Evolutionary conservation across 208 protist genomes (phyloP).

Genomic region (Trypanosoma scelopori): DNA sequence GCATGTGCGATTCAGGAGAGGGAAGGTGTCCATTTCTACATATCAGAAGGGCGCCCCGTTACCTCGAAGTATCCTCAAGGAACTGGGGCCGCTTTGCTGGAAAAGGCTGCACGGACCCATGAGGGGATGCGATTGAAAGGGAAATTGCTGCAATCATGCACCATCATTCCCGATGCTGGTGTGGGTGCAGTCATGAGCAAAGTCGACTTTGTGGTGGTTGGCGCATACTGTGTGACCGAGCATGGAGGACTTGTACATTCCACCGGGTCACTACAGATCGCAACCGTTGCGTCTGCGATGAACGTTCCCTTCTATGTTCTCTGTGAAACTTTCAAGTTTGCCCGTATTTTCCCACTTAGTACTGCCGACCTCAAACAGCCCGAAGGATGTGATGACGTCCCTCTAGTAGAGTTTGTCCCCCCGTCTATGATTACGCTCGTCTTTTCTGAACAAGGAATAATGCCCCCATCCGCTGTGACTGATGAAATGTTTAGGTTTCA

Average conservation of each 20-base stretch:
- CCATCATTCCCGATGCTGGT: slow-evolving; percentile 88
- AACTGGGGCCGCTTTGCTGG: slow-evolving; percentile 49
- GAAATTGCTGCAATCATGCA: slow-evolving; percentile 63
- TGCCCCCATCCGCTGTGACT: slow-evolving; percentile 98
- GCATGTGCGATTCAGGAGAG: slow-evolving; percentile 77
- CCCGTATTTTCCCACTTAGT: slow-evolving; percentile 95
- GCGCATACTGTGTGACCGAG: slow-evolving; percentile 98
- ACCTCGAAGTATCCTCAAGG: slow-evolving; percentile 51
- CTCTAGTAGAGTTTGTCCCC: slow-evolving; percentile 87
- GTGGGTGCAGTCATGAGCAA: slow-evolving; percentile 83
- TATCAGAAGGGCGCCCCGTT: slow-evolving; percentile 73
- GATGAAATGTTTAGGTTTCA: slow-evolving; percentile 98
- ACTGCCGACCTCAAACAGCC: slow-evolving; percentile 92
- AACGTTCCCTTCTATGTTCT: slow-evolving; percentile 99
- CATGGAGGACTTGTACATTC: slow-evolving; percentile 99
- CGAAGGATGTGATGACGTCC: slow-evolving; percentile 53
- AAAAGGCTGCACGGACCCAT: slow-evolving; percentile 50
- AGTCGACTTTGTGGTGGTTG: slow-evolving; percentile 97
- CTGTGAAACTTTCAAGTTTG: slow-evolving; percentile 99
- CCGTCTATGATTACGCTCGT: slow-evolving; percentile 92
- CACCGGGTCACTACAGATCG: slow-evolving; percentile 97
- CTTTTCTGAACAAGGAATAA: slow-evolving; percentile 99
- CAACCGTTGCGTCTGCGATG: slow-evolving; percentile 93
- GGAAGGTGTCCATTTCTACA: slow-evolving; percentile 84
- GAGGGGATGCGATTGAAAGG: slow-evolving; percentile 63